These are phyloP conservation scores for Silene conica DNA, from an alignment of 148 eudicot species.

Conservation along the genomic window DNA sequence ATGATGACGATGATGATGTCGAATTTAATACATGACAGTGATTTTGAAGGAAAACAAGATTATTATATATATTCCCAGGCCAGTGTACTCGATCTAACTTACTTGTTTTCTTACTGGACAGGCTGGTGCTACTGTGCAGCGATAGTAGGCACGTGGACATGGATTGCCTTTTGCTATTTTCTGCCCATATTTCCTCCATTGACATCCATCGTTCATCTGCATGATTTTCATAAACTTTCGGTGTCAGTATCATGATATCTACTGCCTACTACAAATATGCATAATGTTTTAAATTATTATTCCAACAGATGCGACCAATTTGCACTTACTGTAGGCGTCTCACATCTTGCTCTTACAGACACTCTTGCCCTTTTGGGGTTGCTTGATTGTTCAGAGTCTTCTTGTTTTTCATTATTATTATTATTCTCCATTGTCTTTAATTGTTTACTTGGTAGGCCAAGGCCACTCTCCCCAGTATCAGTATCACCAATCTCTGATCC, in stretches of 20 bases:
- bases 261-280: not conserved
- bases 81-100: slow-evolving; percentile 4
- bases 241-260: not conserved
- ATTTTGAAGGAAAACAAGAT: not conserved
- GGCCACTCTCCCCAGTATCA: slow-evolving; percentile 39
- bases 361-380: slow-evolving; percentile 69
- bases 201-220: slow-evolving; percentile 89
- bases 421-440: slow-evolving; percentile 34
- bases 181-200: slow-evolving; percentile 90
- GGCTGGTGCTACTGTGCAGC: slow-evolving; percentile 67
- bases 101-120: slow-evolving; percentile 91
- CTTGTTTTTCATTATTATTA: slow-evolving; percentile 30
- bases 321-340: slow-evolving; percentile 63
- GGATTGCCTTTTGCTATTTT: slow-evolving; percentile 81
- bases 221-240: not conserved
- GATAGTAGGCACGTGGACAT: slow-evolving; percentile 84
- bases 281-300: not conserved
- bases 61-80: no score
- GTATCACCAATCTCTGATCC: slow-evolving; percentile 30
- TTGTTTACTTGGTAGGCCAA: slow-evolving; percentile 45
- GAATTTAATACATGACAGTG: not conserved
- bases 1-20: no score
- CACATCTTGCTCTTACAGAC: slow-evolving; percentile 81
- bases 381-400: slow-evolving; percentile 34
- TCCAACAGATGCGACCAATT: not conserved